Evolutionary conservation across 306 rosid species (phyloP), one percentile per base, ranked within the genome.

Genomic region (Casuarina cunninghamiana): DNA sequence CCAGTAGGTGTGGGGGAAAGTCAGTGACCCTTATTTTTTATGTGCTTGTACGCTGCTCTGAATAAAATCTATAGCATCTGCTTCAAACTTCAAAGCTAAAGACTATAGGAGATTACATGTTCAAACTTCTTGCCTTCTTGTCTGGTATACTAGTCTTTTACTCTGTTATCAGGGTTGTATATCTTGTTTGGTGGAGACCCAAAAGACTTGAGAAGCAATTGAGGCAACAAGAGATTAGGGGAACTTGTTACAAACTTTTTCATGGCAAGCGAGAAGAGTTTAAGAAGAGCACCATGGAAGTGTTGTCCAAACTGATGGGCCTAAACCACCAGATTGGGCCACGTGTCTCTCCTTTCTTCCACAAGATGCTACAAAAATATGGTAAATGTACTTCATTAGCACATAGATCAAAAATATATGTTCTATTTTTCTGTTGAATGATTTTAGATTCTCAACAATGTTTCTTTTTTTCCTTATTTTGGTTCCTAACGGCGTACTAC

Each of bases 181-280:
- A 73, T 62, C 42, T n/a, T 5, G 26, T 81, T 26, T 85, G 87
- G 86, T 76, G 80, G 87, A 80, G 61, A 81, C 89, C 91, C 73
- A 78, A 13, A 73, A 76, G 75, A 19, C 6, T 76, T 2, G 82
- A 78, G 80, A 83, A 78, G 42, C 53, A 71, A 32, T 41, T 87
- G 15, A 68, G 82, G 66, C 71, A 73, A 48, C 85, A 85, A 83
- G 86, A 86, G 69, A 81, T 88, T 9, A 51, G 51, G 74, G 91
- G 91, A 45, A 78, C 81, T 57, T 69, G 76, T 19, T 88, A 81
- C 77, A 81, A 71, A 77, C 58, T 80, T 66, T 43, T 76, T 6
- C 80, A 21, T 3, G 91, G 89, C 44, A 89, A 83, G 83, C 48
- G 26, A 68, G 41, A 73, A n/a, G 86, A 88, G 57, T 74, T 83